Conservation (phyloP, 352 stramenopile genomes). For the Halophytophthora batemanensis region DNA sequence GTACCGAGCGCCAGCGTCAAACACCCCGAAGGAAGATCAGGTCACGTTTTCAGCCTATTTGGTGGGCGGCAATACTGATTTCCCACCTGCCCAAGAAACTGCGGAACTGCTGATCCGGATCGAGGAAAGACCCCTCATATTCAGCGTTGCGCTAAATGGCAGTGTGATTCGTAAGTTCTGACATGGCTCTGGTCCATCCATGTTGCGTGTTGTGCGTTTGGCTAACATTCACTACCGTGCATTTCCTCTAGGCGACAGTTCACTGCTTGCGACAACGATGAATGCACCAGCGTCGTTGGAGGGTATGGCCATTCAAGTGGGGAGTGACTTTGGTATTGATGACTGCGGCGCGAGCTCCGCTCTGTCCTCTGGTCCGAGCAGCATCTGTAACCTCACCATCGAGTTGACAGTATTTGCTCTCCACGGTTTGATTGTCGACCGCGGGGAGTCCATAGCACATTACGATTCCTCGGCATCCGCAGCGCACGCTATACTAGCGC, state of each 20-base stretch:
- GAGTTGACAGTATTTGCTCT: conserved; percentile 12
- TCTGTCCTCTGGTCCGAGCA: too few species aligned
- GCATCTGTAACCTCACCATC: conserved; percentile 5
- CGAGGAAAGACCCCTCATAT: conserved; percentile 4
- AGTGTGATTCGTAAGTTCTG: conserved; percentile 13
- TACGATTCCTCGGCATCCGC: neutral
- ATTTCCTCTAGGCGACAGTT: conserved; percentile 8
- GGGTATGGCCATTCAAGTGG: conserved; percentile 9
- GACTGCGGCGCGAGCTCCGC: neutral
- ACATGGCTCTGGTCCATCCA: neutral
- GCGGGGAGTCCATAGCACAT: neutral
- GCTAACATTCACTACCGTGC: neutral
- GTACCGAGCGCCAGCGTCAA: conserved; percentile 10
- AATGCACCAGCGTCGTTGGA: conserved; percentile 6
- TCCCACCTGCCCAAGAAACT: neutral
- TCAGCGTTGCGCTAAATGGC: conserved; percentile 8
- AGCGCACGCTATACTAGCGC: neutral
- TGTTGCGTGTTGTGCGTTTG: neutral
- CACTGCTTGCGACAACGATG: conserved; percentile 11
- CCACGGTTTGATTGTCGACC: conserved; percentile 10
- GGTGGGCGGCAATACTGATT: conserved; percentile 2
- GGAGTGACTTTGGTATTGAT: neutral
- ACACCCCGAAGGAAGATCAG: conserved; percentile 5
- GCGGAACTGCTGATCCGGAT: conserved; percentile 12
- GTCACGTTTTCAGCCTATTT: conserved; percentile 11